phyloP scores from a whole-genome alignment of 2,329 filamentous ascomycete species.

The Neurospora crassa region DNA sequence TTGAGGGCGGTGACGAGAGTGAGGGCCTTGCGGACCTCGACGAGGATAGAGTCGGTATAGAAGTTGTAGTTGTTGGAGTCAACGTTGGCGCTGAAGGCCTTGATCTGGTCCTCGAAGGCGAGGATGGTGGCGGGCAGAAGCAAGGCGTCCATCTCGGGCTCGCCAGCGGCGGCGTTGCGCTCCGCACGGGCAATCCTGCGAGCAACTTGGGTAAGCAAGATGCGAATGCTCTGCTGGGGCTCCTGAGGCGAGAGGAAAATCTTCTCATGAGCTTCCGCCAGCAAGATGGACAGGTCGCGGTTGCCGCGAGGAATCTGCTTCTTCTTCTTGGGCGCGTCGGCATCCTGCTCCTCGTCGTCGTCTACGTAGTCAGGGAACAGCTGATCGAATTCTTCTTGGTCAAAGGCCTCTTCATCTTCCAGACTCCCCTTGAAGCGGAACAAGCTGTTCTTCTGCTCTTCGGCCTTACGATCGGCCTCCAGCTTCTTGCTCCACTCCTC shows the following conservation, averaged over 20 bases:
- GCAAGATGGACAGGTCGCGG: constrained; percentile 47
- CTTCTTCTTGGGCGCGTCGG: constrained; percentile 21
- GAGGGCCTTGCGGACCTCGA: constrained; percentile 66
- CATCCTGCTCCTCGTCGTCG: constrained; percentile 25
- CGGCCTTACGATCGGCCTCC: constrained; percentile 63
- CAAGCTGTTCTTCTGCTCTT: constrained; percentile 63
- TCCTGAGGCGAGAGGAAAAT: constrained; percentile 38
- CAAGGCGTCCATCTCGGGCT: constrained; percentile 34
- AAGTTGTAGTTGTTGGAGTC: constrained; percentile 60
- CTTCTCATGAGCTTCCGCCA: constrained; percentile 50
- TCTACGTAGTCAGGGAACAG: constrained; percentile 74
- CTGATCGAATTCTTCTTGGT: constrained; percentile 65
- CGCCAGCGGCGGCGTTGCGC: constrained; percentile 14
- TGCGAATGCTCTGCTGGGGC: constrained; percentile 31
- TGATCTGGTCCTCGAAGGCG: constrained; percentile 49
- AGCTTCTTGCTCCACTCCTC: constrained; percentile 72
- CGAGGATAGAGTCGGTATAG: constrained; percentile 71
- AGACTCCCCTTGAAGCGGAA: constrained; percentile 75
- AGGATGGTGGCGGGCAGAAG: constrained; percentile 60
- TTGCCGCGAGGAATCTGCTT: constrained; percentile 29
- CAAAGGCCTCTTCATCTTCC: constrained; percentile 66
- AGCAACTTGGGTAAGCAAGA: constrained; percentile 34
- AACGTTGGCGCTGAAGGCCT: constrained; percentile 26
- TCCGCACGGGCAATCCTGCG: constrained; percentile 26
- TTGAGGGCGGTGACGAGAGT: constrained; percentile 59